Evolutionary conservation across 2,329 filamentous ascomycete genomes (phyloP).

Genomic region (Didymella pomorum): DNA sequence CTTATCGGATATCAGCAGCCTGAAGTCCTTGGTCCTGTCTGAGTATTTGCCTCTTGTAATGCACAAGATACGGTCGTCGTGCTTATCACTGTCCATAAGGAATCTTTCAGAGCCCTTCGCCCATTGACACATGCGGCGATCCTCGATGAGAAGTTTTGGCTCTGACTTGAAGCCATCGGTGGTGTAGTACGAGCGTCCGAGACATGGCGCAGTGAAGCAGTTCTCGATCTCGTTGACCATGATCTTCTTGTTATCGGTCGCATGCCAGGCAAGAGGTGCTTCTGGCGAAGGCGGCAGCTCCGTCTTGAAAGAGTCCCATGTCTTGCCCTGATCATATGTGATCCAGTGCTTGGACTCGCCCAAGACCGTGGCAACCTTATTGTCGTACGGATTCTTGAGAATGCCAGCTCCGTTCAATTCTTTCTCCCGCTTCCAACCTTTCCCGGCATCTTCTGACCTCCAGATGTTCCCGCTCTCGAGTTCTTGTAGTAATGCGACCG

Average conservation of each 20-base stretch:
- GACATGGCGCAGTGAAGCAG: slow-evolving; percentile 51
- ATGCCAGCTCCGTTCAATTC: slow-evolving; percentile 69
- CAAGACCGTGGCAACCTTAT: slow-evolving; percentile 80
- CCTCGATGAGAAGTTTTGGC: slow-evolving; percentile 69
- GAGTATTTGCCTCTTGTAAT: slow-evolving; percentile 78
- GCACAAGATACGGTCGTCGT: slow-evolving; percentile 79
- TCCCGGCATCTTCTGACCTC: slow-evolving; percentile 82
- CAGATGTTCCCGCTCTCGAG: slow-evolving; percentile 69
- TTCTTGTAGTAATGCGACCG: slow-evolving; percentile 81
- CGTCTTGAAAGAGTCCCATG: slow-evolving; percentile 78
- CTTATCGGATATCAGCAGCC: slow-evolving; percentile 80
- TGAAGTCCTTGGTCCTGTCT: slow-evolving; percentile 74
- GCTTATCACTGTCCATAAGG: slow-evolving; percentile 68
- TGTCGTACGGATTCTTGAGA: slow-evolving; percentile 79
- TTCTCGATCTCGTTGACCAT: slow-evolving; percentile 74
- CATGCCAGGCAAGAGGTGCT: slow-evolving; percentile 80
- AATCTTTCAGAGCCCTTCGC: slow-evolving; percentile 80
- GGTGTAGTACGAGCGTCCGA: slow-evolving; percentile 71
- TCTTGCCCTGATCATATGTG: slow-evolving; percentile 82
- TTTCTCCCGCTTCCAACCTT: slow-evolving; percentile 73
- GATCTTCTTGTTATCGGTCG: slow-evolving; percentile 81
- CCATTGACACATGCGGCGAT: slow-evolving; percentile 84
- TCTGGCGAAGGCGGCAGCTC: slow-evolving; percentile 60
- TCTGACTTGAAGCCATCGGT: slow-evolving; percentile 80
- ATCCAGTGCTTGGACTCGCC: slow-evolving; percentile 79